Evolutionary conservation across 1,284 basidiomycete genomes (phyloP), one percentile per base, ranked within the genome.

Genomic region (Quambalaria eucalypti): DNA sequence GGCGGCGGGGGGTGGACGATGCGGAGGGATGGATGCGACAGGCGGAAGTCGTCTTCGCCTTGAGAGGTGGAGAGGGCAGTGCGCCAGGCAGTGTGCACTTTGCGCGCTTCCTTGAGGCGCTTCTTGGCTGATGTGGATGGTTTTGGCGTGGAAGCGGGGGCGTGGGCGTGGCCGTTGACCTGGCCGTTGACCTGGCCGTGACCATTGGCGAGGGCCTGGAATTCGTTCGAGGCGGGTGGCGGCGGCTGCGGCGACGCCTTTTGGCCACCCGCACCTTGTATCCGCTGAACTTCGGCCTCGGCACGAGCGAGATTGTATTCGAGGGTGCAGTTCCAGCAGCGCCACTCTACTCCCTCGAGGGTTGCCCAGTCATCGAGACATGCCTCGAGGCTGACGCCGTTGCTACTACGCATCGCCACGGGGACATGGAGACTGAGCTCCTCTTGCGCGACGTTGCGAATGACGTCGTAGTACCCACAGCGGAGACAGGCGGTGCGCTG

Each of bases 381-480:
- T 33, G 66, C 61, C 54, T 72, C 62, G 9, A 74, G 33, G 8
- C 62, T 59, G 1, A 60, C 61, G 7, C 51, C 60, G 9, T 58
- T 60, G 2, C 54, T 50, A 1, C 56, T 42, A n/a, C 62, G 56
- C 36, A 14, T 4, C 30, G 48, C 19, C 23, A 54, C 31, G 8
- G 69, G 66, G 4, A 73, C 70, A 2, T 59, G 60, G 1, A 75
- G 54, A 10, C 62, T 68, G 40, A 75, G 55, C 30, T 74, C 71
- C 3, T 66, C 66, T 4, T 61, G 50, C 19, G 62, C 51, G 52
- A 64, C 65, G 49, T 68, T 65, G 3, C 73, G 65, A 23, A 75
- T 64, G 0, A 69, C 71, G 49, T 74, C 71, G 42, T 61, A 65
- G 52, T 75, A 75, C 26, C 70, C 71, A 52, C 73, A 75, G 40